Evolutionary conservation across 1,284 basidiomycete species (phyloP).

Genomic region (Ustilago loliicola): DNA sequence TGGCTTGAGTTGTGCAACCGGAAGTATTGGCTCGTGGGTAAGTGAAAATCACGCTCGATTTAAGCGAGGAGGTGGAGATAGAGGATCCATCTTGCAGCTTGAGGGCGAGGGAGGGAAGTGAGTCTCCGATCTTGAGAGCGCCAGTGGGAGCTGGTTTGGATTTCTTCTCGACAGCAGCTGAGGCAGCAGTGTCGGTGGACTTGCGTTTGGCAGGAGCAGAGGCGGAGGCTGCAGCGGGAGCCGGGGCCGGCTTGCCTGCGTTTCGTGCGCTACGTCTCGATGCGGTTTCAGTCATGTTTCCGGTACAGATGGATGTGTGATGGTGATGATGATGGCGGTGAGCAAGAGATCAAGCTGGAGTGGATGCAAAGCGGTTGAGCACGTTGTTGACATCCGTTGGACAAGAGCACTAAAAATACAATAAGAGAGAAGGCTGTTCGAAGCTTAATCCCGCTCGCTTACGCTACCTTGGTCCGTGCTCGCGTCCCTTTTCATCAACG

Average conservation of each 20-base stretch:
- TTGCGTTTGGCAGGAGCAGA: conserved; percentile 15
- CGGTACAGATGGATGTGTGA: background rate
- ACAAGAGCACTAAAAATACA: background rate
- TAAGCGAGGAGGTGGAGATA: conserved; percentile 65
- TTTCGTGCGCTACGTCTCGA: conserved; percentile 40
- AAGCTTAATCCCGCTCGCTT: conserved; percentile 11
- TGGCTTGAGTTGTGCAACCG: conserved; percentile 65
- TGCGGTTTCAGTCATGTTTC: conserved; percentile 17
- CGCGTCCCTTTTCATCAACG: background rate
- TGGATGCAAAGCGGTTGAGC: background rate
- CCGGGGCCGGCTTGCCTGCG: conserved; percentile 33
- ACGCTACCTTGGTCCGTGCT: conserved; percentile 11
- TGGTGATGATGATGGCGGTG: background rate
- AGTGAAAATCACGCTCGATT: background rate
- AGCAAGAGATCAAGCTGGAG: background rate
- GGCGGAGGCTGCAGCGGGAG: conserved; percentile 6
- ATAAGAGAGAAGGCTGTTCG: background rate
- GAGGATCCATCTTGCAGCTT: conserved; percentile 72
- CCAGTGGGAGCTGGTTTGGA: conserved; percentile 19
- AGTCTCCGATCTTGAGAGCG: conserved; percentile 79
- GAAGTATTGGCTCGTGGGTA: conserved; percentile 59
- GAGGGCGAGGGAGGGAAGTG: conserved; percentile 80
- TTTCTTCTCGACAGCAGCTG: conserved; percentile 25
- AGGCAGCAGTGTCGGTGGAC: conserved; percentile 12
- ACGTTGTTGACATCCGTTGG: conserved; percentile 2